phyloP scores from a whole-genome alignment of 1,284 basidiomycete genomes.

The Coniophora puteana region DNA sequence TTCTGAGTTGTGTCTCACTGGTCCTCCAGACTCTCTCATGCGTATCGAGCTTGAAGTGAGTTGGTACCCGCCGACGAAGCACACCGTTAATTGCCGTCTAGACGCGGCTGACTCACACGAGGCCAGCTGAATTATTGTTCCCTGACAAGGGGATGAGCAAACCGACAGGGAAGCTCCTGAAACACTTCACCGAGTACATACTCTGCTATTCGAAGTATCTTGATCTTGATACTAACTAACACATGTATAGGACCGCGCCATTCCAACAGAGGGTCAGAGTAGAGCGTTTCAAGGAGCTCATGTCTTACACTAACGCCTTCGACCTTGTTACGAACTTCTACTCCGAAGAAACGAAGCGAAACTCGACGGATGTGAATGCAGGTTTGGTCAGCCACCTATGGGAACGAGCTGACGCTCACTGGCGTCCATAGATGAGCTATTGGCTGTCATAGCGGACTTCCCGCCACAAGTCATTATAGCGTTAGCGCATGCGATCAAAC shows the following conservation, averaged over 20 bases:
- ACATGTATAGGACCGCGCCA: slow-evolving; percentile 35
- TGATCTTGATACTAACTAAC: slow-evolving; percentile 2
- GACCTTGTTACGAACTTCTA: slow-evolving; percentile 73
- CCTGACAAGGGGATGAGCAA: slow-evolving; percentile 61
- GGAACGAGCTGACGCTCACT: neutral
- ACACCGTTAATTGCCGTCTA: slow-evolving; percentile 25
- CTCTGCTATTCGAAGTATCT: too few relatives aligned
- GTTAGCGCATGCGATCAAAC: slow-evolving; percentile 72
- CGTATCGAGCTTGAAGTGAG: slow-evolving; percentile 82
- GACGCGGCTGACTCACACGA: slow-evolving; percentile 81
- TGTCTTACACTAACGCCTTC: slow-evolving; percentile 74
- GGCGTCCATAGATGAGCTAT: slow-evolving; percentile 40
- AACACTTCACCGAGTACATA: slow-evolving; percentile 60
- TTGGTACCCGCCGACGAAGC: neutral
- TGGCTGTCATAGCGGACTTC: slow-evolving; percentile 68
- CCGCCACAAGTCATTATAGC: slow-evolving; percentile 74
- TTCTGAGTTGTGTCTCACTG: slow-evolving; percentile 13
- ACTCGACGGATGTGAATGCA: slow-evolving; percentile 46
- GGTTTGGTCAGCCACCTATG: slow-evolving; percentile 28
- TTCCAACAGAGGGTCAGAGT: slow-evolving; percentile 50
- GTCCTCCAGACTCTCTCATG: slow-evolving; percentile 64
- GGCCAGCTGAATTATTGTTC: slow-evolving; percentile 82
- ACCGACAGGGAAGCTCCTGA: slow-evolving; percentile 76
- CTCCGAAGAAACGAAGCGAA: slow-evolving; percentile 42
- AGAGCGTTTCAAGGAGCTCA: slow-evolving; percentile 58